Evolutionary conservation across 2,329 filamentous ascomycete species (phyloP).

Genomic region (Penicillium hordei): DNA sequence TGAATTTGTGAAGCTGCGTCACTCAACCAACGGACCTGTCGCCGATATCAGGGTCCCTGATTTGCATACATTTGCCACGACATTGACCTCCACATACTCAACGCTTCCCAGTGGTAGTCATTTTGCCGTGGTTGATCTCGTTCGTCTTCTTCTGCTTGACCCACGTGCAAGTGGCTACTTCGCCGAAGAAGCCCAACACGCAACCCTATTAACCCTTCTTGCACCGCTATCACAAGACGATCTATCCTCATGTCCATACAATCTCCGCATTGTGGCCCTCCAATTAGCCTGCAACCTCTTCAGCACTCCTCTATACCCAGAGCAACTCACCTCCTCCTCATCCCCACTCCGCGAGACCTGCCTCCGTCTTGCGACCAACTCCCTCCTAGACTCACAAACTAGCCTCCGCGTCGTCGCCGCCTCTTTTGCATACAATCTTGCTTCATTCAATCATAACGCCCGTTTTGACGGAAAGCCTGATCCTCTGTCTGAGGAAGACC

Average conservation of each 20-base stretch:
- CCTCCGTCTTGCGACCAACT: constrained; percentile 69
- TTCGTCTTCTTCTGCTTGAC: constrained; percentile 75
- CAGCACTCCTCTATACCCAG: constrained; percentile 68
- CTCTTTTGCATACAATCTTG: constrained; percentile 79
- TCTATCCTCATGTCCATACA: constrained; percentile 67
- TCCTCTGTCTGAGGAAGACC: constrained; percentile 64
- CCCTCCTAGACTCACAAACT: constrained; percentile 74
- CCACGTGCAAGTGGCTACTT: constrained; percentile 77
- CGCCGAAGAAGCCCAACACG: constrained; percentile 69
- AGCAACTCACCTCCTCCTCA: constrained; percentile 57
- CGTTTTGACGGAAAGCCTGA: constrained; percentile 60
- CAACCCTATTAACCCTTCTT: constrained; percentile 61
- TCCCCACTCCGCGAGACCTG: constrained; percentile 57
- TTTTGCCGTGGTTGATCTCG: constrained; percentile 82
- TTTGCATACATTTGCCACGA: constrained; percentile 62
- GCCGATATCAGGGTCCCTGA: constrained; percentile 70
- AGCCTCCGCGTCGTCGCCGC: constrained; percentile 79
- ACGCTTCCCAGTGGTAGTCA: constrained; percentile 63
- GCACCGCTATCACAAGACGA: constrained; percentile 50
- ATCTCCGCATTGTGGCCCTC: constrained; percentile 76
- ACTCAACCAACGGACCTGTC: constrained; percentile 55
- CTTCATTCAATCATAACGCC: constrained; percentile 66
- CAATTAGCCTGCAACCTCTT: constrained; percentile 88
- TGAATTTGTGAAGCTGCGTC: constrained; percentile 63
- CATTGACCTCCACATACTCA: constrained; percentile 57